Percentiles rank a stretch among this genome's conserved stretches.
Conservation (phyloP, 805 yeast genomes). For the Kodamaea kaohsiungensis region DNA sequence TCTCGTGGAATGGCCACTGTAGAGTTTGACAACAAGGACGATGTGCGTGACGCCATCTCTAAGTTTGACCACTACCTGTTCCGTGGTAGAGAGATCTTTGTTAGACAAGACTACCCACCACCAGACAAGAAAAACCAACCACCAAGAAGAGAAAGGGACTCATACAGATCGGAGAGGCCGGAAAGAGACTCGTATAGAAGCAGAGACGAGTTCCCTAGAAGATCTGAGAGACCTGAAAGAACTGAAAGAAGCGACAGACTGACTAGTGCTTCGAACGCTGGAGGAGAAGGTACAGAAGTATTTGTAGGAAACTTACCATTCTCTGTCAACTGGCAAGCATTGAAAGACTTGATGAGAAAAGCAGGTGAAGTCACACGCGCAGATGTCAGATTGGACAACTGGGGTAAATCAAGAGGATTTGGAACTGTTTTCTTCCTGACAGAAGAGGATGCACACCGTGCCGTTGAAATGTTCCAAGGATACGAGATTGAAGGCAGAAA, state of each 20-base stretch:
- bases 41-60: slow-evolving; percentile 70
- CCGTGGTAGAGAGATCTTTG: slow-evolving; percentile 78
- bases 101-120: slow-evolving; percentile 89
- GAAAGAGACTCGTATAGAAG: slow-evolving; percentile 25
- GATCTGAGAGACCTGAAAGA: slow-evolving; percentile 7
- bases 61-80: slow-evolving; percentile 64
- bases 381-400: slow-evolving; percentile 64
- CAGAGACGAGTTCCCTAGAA: slow-evolving; percentile 10
- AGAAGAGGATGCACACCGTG: slow-evolving; percentile 67
- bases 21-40: slow-evolving; percentile 66
- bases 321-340: slow-evolving; percentile 78
- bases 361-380: slow-evolving; percentile 82
- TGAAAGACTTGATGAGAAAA: slow-evolving; percentile 79
- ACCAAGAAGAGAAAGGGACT: slow-evolving; percentile 11
- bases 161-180: slow-evolving; percentile 20
- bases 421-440: slow-evolving; percentile 76
- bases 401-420: slow-evolving; percentile 82
- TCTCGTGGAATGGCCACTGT: slow-evolving; percentile 92
- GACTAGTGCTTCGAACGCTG: background rate
- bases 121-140: slow-evolving; percentile 44
- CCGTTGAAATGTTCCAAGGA: slow-evolving; percentile 70
- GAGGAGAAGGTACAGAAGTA: slow-evolving; percentile 49
- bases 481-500: slow-evolving; percentile 72
- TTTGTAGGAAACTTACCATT: slow-evolving; percentile 84
- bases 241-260: slow-evolving; percentile 17